Conservation (phyloP, 2,329 filamentous ascomycete genomes). For the Magnaporthiopsis rhizophila region DNA sequence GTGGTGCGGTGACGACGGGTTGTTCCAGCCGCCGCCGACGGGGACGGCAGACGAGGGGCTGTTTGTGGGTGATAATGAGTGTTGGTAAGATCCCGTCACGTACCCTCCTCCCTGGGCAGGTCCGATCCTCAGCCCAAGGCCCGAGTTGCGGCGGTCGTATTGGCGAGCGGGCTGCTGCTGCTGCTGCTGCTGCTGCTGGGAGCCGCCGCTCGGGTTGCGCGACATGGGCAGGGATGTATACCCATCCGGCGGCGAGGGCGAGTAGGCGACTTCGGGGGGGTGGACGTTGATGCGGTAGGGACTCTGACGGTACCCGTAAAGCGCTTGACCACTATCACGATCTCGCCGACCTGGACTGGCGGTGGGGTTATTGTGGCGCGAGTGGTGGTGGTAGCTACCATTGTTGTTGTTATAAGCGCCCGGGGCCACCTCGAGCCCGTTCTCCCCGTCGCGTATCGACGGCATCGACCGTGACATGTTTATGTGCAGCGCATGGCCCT, state of each 20-base stretch:
- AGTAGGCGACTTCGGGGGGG: conserved; percentile 17
- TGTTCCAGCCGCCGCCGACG: not conserved
- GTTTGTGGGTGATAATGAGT: not conserved
- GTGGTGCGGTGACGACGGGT: not conserved
- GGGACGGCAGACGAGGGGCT: not conserved
- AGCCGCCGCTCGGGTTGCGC: conserved; percentile 34
- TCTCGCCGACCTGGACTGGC: not conserved
- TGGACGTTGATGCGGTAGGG: conserved; percentile 15
- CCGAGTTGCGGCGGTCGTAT: not conserved
- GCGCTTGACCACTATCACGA: not conserved
- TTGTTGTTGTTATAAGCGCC: not conserved
- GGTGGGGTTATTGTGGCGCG: not conserved
- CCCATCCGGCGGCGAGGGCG: conserved; percentile 20
- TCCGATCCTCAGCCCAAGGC: not conserved
- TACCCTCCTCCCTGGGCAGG: not conserved
- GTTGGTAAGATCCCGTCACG: no score
- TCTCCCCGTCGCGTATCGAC: conserved; percentile 5
- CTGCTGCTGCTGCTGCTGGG: conserved; percentile 11
- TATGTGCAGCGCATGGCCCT: not conserved
- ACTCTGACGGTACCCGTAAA: conserved; percentile 9
- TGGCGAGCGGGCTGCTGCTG: conserved; percentile 2
- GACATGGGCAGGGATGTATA: conserved; percentile 45
- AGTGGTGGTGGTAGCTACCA: not conserved
- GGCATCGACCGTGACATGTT: conserved; percentile 5
- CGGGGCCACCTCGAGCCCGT: not conserved